A percentile compares a stretch with the other conserved stretches of the same genome.
Evolutionary conservation across 352 stramenopile species (phyloP).

Genomic region (Globisporangium orthogonon): DNA sequence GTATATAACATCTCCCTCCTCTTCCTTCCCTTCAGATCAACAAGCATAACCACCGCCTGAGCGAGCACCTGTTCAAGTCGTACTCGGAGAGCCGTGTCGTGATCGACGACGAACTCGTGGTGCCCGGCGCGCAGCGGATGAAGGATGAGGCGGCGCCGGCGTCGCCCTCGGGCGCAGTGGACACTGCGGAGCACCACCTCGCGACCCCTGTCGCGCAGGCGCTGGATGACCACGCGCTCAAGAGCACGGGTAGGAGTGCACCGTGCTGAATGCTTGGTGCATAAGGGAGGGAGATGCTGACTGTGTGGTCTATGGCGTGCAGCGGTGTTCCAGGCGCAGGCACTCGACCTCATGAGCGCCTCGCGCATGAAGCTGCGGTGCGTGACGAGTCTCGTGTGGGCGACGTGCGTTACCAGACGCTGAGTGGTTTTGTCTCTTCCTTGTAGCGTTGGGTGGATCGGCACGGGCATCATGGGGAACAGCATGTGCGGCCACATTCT

Average conservation of each 20-base stretch:
- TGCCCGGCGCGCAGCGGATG: slow-evolving; percentile 32
- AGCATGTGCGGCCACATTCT: slow-evolving; percentile 88
- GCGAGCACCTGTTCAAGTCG: slow-evolving; percentile 83
- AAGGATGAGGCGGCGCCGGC: slow-evolving; percentile 38
- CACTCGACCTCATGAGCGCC: slow-evolving; percentile 47
- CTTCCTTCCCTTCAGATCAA: slow-evolving; percentile 40
- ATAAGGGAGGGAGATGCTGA: neutral
- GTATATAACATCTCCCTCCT: no score
- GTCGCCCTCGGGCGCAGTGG: slow-evolving; percentile 7
- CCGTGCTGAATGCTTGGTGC: no score
- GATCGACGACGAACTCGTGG: slow-evolving; percentile 74
- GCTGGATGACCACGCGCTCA: slow-evolving; percentile 54
- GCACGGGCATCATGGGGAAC: slow-evolving; percentile 83
- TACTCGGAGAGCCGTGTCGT: slow-evolving; percentile 83
- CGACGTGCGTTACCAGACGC: neutral
- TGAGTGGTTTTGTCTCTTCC: slow-evolving; percentile 2
- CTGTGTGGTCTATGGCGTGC: neutral
- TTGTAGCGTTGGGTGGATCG: slow-evolving; percentile 78
- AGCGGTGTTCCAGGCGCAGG: slow-evolving; percentile 55
- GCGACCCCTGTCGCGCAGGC: slow-evolving; percentile 17
- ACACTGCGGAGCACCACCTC: slow-evolving; percentile 22
- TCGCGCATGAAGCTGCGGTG: slow-evolving; percentile 60
- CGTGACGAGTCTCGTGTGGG: neutral
- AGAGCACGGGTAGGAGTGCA: slow-evolving; percentile 31
- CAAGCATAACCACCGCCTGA: slow-evolving; percentile 80